Evolutionary conservation across 768 basidiomycete species (phyloP), one percentile per base, ranked within the genome.

Genomic region (Tylopilus cervinicoccineus): DNA sequence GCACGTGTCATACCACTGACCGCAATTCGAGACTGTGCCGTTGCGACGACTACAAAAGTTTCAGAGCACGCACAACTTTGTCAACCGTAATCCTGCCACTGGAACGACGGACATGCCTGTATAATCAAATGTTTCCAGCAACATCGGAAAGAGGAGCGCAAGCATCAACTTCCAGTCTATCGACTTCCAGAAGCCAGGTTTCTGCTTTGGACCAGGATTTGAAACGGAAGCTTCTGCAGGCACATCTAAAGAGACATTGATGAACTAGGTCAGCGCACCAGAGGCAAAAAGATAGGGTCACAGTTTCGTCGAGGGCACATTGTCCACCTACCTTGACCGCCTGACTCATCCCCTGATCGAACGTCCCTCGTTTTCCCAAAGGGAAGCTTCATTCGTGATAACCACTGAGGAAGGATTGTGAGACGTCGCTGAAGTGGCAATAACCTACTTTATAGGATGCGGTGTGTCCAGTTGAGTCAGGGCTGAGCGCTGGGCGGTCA

Each of bases 21-120:
- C 10, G 77, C 78, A 48, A 79, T 79, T 29, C 70, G 72, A 26
- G 73, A 61, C 47, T 79, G 77, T 4, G 78, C 75, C 13, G 76
- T 79, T 5, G 78, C 77, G 26, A 79, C 33, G n/a, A 34, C 33
- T 9, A 34, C 33, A n/a, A 33, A n/a, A 33, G 3, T 6, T 37
- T 12, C 14, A 29, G 28, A 6, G 45, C 5, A 23, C 19, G 19
- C n/a, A 17, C 6, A 12, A 1, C 14, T 23, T 11, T 5, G 17
- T n/a, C 28, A 33, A 19, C 3, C 2, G 17, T 14, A 28, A 13
- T 32, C 6, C 2, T 26, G 7, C 3, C n/a, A 19, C n/a, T 13
- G 8, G 20, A 29, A 28, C 8, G 12, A 34, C n/a, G 4, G 19
- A 46, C 47, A 19, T 37, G 56, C 63, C 55, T 3, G 66, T 67